Base-by-base conservation (phyloP, 2,329 filamentous ascomycete genomes). In the Beauveria sp. region DNA sequence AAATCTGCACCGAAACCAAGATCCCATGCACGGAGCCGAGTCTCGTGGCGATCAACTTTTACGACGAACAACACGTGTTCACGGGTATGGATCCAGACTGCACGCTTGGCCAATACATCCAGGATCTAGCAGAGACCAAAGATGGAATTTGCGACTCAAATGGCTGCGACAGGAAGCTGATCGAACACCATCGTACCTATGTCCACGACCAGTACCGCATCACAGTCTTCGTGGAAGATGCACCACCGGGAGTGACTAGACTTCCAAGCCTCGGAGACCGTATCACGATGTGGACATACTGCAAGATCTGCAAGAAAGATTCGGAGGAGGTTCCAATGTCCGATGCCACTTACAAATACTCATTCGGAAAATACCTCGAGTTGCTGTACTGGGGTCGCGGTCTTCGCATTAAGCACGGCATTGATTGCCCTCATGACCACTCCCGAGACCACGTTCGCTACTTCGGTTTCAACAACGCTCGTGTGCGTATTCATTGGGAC, bases 251-350 rank as follows among this genome's bases (percentile, higher is more conserved):
- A 3, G 69, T 74, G 3, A 68, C 72, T 3, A 68, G 68, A 58
- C 63, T 63, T 20, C 67, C 73, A 34, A 87, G 74, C 84, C 71
- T 70, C 58, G 74, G 74, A 47, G 76, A 78, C 49, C 89, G 87
- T 3, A 96, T 99, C 61, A 84, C 93, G 62, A 97, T 99, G 91
- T 99, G 96, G 96, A 98, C 91, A 66, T 91, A 89, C 67, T 99
- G 95, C 78, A 95, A 96, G 68, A 81, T 90, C 34, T 99, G 96
- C 73, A 88, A 90, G 58, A 91, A 91, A 66, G 93, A 98, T 71
- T 96, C 93, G 0, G 90, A 91, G 45, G 87, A 93, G 53, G 89
- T 90, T 66, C 87, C 88, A 38, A 97, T 99, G 91, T 97, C 93
- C 1, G 87, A 92, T 61, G 92, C 86, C 68, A 96, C 93, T 0